Base-by-base conservation (phyloP, 2,329 filamentous ascomycete species). In the Tetracladium maxilliforme region DNA sequence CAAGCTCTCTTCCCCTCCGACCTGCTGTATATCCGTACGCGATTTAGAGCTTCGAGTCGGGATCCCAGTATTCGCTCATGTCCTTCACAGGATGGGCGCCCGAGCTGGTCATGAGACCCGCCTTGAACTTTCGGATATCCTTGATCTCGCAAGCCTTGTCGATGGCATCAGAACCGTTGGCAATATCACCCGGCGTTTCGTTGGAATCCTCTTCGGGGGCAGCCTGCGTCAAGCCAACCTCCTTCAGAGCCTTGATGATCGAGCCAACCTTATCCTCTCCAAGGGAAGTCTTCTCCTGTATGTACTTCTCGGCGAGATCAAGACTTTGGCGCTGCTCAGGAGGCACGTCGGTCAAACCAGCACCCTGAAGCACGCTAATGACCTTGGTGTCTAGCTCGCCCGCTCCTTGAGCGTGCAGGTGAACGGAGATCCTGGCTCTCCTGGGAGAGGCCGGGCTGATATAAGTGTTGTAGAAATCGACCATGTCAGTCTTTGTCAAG, bases 21-120 rank as follows among this genome's bases (percentile, higher is more conserved):
- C n/a, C n/a, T n/a, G n/a, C n/a, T n/a, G n/a, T n/a, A n/a, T n/a
- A n/a, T n/a, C n/a, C n/a, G n/a, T n/a, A n/a, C n/a, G n/a, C n/a
- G n/a, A n/a, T n/a, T 63, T 48, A 87, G 29, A 94, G 61, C 56
- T 94, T 94, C 10, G 80, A 56, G 34, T 81, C 82, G 31, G 75
- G 59, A 31, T 94, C 87, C 46, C 93, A 80, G 49, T 87, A 95
- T 42, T 84, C 79, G 33, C 64, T 76, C 28, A 95, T 49, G 36
- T 90, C 77, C 42, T 67, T 74, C 16, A 80, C 68, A 0, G 86
- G 69, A 32, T 63, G 63, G 3, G 84, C 70, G 1, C 81, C 87
- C 13, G 66, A 61, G 34, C 74, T 90, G 15, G 82, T 65, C 30
- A 67, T 57, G 39, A 94, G 58, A 10, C 69, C 61, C 1, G 80